Conservation (phyloP, 1,284 basidiomycete species). For the Spongiforma sp. region DNA sequence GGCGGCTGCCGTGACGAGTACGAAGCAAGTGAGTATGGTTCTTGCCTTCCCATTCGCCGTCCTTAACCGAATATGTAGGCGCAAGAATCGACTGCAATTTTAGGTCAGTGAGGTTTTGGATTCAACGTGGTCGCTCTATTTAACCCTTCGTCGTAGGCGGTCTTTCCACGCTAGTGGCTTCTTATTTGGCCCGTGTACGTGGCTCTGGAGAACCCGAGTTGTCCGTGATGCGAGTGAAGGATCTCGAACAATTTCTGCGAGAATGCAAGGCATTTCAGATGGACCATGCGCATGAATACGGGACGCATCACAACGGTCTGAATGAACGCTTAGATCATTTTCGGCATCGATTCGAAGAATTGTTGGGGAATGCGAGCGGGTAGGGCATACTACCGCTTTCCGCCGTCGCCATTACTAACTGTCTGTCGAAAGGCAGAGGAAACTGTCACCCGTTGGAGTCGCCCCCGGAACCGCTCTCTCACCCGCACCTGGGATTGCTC, state of each 20-base stretch:
- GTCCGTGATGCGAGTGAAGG: conserved; percentile 55
- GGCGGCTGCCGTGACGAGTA: conserved; percentile 50
- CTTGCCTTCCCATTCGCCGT: not conserved
- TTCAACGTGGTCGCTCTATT: not conserved
- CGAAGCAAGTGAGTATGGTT: conserved; percentile 41
- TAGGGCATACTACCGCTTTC: conserved; percentile 14
- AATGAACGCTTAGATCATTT: conserved; percentile 24
- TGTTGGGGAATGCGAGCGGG: conserved; percentile 42
- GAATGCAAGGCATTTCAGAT: conserved; percentile 59
- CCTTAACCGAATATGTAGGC: conserved; percentile 19
- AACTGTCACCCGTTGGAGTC: conserved; percentile 22
- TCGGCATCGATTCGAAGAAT: conserved; percentile 42
- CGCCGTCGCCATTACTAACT: not conserved
- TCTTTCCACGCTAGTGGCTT: conserved; percentile 65
- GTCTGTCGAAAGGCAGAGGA: conserved; percentile 24
- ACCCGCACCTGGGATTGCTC: not conserved
- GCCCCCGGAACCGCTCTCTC: not conserved
- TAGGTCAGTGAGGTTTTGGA: conserved; percentile 25
- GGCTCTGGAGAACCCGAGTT: conserved; percentile 71
- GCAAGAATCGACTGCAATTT: conserved; percentile 28
- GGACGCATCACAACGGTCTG: conserved; percentile 14
- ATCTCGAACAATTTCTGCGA: conserved; percentile 67
- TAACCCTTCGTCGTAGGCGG: conserved; percentile 48
- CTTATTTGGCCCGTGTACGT: conserved; percentile 69
- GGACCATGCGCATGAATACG: conserved; percentile 55